Conservation (phyloP, 129 eudicot species). For the Escallonia rubra region DNA sequence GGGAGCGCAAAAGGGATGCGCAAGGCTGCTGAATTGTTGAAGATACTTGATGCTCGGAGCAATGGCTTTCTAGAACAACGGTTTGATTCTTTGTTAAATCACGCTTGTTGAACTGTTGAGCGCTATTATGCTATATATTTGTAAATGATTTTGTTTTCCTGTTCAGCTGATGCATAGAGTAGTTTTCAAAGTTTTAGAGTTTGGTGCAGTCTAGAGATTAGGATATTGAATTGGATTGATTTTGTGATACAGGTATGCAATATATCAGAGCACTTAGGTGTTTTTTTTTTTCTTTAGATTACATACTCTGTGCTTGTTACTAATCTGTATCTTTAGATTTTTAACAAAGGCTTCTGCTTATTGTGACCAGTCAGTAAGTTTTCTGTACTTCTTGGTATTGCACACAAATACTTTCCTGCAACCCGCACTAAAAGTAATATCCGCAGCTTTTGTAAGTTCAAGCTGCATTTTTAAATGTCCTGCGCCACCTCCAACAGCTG, state of each 20-base stretch:
- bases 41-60: slow-evolving; percentile 33
- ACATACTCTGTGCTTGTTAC: too few relatives aligned
- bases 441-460: too few relatives aligned
- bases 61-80: slow-evolving; percentile 19
- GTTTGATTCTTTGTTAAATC: slow-evolving; percentile 17
- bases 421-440: too few relatives aligned
- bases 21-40: slow-evolving; percentile 60
- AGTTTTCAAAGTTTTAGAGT: not conserved
- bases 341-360: too few relatives aligned
- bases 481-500: too few relatives aligned
- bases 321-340: too few relatives aligned
- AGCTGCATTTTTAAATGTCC: too few relatives aligned
- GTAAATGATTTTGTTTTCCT: slow-evolving; percentile 1
- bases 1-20: slow-evolving; percentile 69
- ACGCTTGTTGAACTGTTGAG: slow-evolving; percentile 25
- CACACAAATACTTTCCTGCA: too few relatives aligned
- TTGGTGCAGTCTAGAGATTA: not conserved
- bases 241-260: not conserved
- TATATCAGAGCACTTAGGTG: too few relatives aligned
- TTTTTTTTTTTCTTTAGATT: too few relatives aligned
- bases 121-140: not conserved
- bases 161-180: slow-evolving; percentile 1
- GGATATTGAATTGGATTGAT: not conserved
- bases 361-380: too few relatives aligned
- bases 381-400: too few relatives aligned